Base-by-base conservation (phyloP, 768 basidiomycete genomes). In the Pleurotus platypus region DNA sequence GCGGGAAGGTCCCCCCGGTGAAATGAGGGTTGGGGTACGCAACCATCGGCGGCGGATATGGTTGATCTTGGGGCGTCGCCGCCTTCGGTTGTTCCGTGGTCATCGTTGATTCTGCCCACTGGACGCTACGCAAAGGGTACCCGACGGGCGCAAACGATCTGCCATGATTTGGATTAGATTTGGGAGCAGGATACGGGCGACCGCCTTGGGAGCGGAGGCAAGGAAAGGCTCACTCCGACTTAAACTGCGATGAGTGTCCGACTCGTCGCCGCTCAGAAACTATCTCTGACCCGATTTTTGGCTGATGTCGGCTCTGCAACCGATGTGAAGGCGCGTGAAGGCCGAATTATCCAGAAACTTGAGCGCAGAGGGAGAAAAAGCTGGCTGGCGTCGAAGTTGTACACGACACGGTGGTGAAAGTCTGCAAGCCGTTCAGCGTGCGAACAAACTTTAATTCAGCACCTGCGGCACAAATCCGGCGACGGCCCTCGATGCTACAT, bases 1-100 rank as follows among this genome's bases (percentile, higher is more conserved):
- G 68, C 8, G 72, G 66, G 59, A 68, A 71, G 15, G 70, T 54
- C 1, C 64, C 58, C 15, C 69, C 66, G 55, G 69, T 73, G 62
- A 69, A 73, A 4, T 64, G 72, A 11, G 38, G 18, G 51, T 54
- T n/a, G 15, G 51, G 51, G 22, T 54, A 54, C 7, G 51, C 51
- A n/a, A 42, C 51, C 51, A 54, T 54, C 11, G 49, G 46, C 13
- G 46, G 46, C 15, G 46, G 13, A 48, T 48, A 48, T 26, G 46
- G 46, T 22, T 40, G 51, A 42, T 39, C 49, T 30, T 50, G 51
- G 26, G 51, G 26, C 39, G 51, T 37, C 37, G 51, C 16, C 38
- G 51, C 20, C 24, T 54, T 54, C 38, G 51, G 51, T 39, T 54
- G 51, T 54, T 54, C 51, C 39, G 51, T 54, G 51, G 51, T 54